A percentile compares a stretch with the other conserved stretches of the same genome.
phyloP scores from a whole-genome alignment of 2,329 filamentous ascomycete genomes.

The Daldinia eschscholtzii region DNA sequence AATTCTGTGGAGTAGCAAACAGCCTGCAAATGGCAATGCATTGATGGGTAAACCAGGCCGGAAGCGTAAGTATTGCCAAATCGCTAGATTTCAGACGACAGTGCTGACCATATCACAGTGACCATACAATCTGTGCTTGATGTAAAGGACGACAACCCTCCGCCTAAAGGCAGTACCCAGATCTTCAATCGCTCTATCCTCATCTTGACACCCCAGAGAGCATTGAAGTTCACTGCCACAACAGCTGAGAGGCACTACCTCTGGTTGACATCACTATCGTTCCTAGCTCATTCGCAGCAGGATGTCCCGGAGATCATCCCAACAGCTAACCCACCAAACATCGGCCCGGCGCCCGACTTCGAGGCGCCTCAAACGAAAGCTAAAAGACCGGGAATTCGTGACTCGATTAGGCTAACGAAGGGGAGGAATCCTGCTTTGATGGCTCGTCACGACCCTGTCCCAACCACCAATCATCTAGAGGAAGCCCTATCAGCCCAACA shows the following conservation, averaged over 20 bases:
- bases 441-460: conserved; percentile 52
- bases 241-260: conserved; percentile 89
- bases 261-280: conserved; percentile 94
- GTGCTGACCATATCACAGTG: conserved; percentile 68
- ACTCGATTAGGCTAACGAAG: conserved; percentile 92
- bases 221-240: conserved; percentile 92
- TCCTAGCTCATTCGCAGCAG: conserved; percentile 90
- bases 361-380: conserved; percentile 63
- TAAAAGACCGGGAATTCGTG: conserved; percentile 74
- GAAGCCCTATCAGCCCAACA: conserved; percentile 54
- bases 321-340: conserved; percentile 56
- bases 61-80: conserved; percentile 77
- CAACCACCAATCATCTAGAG: conserved; percentile 57
- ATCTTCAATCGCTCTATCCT: conserved; percentile 94
- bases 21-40: conserved; percentile 87
- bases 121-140: conserved; percentile 96
- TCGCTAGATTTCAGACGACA: conserved; percentile 40
- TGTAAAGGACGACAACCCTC: conserved; percentile 91
- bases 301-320: conserved; percentile 79
- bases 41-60: conserved; percentile 94
- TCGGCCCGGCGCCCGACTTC: conserved; percentile 62
- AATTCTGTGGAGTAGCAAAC: conserved; percentile 98
- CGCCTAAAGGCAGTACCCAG: conserved; percentile 75
- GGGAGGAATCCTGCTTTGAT: conserved; percentile 65
- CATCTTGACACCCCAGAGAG: conserved; percentile 91